Base-by-base conservation (phyloP, 345 rosid species). In the Theobroma cacao region DNA sequence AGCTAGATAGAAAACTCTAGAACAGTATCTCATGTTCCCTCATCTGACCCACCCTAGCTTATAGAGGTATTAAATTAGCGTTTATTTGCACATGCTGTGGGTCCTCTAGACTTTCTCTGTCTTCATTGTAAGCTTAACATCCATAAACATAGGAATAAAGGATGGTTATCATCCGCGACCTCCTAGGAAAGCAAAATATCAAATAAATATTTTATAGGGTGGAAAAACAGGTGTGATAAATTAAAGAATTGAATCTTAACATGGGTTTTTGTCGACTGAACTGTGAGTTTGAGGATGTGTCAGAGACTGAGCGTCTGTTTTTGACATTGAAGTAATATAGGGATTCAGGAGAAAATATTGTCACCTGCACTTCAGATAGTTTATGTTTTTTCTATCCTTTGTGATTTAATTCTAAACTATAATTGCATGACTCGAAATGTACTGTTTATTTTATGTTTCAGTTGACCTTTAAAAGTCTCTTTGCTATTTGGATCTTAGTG, bases 1-100 rank as follows among this genome's bases (percentile, higher is more conserved):
- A 66, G 50, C 43, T 66, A 34, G 72, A 50, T 74, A 43, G 74
- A 73, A 72, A 65, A 69, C 22, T 68, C 68, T 3, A 75, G 64
- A 47, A 36, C 68, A 53, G 74, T 56, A 73, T 62, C 9, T 36
- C 30, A 26, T 74, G 79, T 56, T 78, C 68, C 82, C 62, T 59
- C 9, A 47, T 63, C 56, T 14, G 15, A 6, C 66, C 60, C 36
- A 7, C 75, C 68, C 43, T 10, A n/a, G 20, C 8, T 47, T 30
- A 60, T 9, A 62, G 80, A 31, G 28, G 55, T 52, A 47, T 77
- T 70, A 75, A 77, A 85, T 28, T 50, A 75, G 41, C 47, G 50
- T 58, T 69, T 65, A 62, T 74, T 70, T 33, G 67, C 82, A 85
- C 80, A 75, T 82, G 87, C 78, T 18, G 61, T 66, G 77, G 78